These are phyloP conservation scores for Phytophthora fragariaefolia DNA, from an alignment of 352 stramenopile species.

Conservation along the genomic window DNA sequence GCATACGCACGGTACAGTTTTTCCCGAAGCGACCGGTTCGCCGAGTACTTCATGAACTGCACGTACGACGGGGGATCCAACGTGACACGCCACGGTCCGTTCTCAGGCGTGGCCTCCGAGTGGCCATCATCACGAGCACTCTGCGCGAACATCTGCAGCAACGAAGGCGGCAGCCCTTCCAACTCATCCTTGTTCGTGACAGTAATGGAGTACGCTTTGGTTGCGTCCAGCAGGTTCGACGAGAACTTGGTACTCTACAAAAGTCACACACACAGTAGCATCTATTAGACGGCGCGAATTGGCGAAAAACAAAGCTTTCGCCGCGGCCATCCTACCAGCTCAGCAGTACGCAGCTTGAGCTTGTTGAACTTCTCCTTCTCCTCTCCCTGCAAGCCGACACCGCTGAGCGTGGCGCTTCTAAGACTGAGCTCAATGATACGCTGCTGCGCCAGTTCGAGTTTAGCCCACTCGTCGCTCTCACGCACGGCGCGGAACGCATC, in stretches of 20 bases:
- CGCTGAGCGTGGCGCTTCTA: constrained; percentile 89
- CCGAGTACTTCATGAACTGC: constrained; percentile 95
- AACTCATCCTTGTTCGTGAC: constrained; percentile 90
- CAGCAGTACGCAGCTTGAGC: constrained; percentile 93
- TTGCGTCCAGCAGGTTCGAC: constrained; percentile 98
- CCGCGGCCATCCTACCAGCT: constrained; percentile 63
- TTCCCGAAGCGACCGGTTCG: constrained; percentile 92
- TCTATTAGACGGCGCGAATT: too few relatives aligned
- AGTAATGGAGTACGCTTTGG: constrained; percentile 94
- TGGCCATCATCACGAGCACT: constrained; percentile 71
- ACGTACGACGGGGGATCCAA: constrained; percentile 96
- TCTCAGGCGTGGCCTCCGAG: constrained; percentile 66
- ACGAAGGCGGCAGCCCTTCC: constrained; percentile 91
- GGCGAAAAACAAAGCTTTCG: constrained; percentile 2
- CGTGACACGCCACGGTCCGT: constrained; percentile 95
- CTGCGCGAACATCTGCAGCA: constrained; percentile 93
- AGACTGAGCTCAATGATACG: constrained; percentile 93
- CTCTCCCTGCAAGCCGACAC: constrained; percentile 93
- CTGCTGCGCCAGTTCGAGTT: constrained; percentile 67
- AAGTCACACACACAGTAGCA: constrained; percentile 11
- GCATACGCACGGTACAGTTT: constrained; percentile 94
- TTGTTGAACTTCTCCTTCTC: constrained; percentile 96
- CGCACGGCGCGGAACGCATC: constrained; percentile 89
- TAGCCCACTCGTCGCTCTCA: constrained; percentile 61
- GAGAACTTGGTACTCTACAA: constrained; percentile 93